Base-by-base conservation (phyloP, 169 alveolate species). In the Babesia microti region DNA sequence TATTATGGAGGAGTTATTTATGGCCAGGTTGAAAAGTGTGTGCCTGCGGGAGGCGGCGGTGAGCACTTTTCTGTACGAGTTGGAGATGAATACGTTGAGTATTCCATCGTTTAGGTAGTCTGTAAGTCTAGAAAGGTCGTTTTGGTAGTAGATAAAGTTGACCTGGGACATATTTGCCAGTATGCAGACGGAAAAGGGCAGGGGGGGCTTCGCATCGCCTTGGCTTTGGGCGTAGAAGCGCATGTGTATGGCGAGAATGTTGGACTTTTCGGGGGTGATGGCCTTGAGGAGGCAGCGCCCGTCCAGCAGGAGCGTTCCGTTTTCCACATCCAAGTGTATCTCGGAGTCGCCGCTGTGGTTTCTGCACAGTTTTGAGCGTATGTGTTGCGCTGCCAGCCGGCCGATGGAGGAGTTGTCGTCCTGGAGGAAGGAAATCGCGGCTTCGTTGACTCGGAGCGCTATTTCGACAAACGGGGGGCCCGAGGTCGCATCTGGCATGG, bases 71-170 rank as follows among this genome's bases (percentile, higher is more conserved):
- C 72, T 76, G 47, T 78, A 78, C 29, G 90, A 82, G 29, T 63
- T 66, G 41, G 84, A 59, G 33, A 82, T 65, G 48, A 82, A 69
- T 17, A 78, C 90, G 44, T 79, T 79, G 52, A 82, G 57, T 15
- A 82, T 82, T 27, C 88, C 90, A 43, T 82, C 90, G 22, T 76
- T 78, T 18, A 82, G 50, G 44, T 82, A 82, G 18, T 78, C 84
- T 67, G 78, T 50, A 48, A 79, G 65, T 46, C 72, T 47, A 26
- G 59, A 49, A 29, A 78, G 59, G 48, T 82, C 90, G 49, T 74
- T 72, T 59, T 74, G 83, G 59, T 65, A 68, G 46, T 74, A 74
- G 34, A 82, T 75, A 42, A 66, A 68, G 39, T 66, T 61, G 17
- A 76, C 58, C 6, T 69, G 68, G 14, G 68, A 70, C 59, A 76